Percentiles rank a stretch among this genome's conserved stretches.
Conservation (phyloP, 345 rosid species). For the Camelina neglecta region DNA sequence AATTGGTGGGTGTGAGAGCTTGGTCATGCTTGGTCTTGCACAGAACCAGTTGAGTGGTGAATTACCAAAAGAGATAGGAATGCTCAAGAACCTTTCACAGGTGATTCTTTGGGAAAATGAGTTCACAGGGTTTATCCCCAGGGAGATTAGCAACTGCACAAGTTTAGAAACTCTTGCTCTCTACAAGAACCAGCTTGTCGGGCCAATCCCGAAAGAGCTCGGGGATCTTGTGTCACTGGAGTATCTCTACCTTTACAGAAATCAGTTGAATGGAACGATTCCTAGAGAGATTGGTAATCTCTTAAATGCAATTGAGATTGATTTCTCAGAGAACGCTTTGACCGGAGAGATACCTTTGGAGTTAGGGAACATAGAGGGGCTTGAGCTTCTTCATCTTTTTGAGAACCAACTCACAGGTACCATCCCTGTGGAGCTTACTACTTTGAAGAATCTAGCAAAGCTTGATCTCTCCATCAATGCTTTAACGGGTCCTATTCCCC, state of each 20-base stretch:
- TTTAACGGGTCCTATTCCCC: conserved; percentile 72
- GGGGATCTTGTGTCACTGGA: conserved; percentile 54
- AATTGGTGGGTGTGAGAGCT: conserved; percentile 68
- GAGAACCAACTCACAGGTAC: conserved; percentile 71
- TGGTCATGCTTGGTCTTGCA: conserved; percentile 82
- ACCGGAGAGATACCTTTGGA: conserved; percentile 76
- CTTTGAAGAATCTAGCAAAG: conserved; percentile 65
- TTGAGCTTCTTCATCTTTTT: conserved; percentile 77
- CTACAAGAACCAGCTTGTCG: conserved; percentile 76
- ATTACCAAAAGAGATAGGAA: conserved; percentile 76
- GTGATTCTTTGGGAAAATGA: conserved; percentile 77
- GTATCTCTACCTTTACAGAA: conserved; percentile 72
- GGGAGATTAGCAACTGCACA: conserved; percentile 76
- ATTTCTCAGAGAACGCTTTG: conserved; percentile 81
- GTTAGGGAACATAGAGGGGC: conserved; percentile 60
- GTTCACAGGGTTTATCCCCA: conserved; percentile 72
- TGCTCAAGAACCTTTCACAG: conserved; percentile 60
- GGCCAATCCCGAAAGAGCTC: conserved; percentile 68
- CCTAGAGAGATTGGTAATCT: conserved; percentile 87
- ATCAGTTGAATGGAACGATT: conserved; percentile 67
- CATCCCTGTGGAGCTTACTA: conserved; percentile 74
- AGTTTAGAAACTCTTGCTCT: conserved; percentile 68
- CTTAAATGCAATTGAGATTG: conserved; percentile 66
- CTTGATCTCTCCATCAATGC: conserved; percentile 86
- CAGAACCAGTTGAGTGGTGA: conserved; percentile 70